These are phyloP conservation scores for Dillenia turbinata DNA, from an alignment of 164 flowering plant species.

Conservation along the genomic window DNA sequence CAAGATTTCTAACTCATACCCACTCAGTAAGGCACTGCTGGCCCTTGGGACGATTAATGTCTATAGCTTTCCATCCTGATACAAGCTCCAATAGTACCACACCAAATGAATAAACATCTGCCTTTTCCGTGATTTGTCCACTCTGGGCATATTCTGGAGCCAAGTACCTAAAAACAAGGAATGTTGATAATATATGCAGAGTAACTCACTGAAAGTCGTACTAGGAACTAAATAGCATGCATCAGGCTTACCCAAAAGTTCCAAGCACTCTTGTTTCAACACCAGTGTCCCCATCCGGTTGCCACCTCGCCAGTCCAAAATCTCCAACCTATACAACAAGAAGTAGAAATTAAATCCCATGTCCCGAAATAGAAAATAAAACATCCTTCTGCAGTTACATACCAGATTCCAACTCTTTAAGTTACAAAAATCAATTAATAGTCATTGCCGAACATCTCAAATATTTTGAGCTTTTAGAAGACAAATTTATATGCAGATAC, in stretches of 20 bases:
- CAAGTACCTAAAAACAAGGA: conserved; percentile 51
- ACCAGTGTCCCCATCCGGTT: conserved; percentile 77
- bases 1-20: conserved; percentile 36
- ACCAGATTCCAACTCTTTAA: too few relatives aligned
- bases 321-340: conserved; percentile 71
- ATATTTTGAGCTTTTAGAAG: too few relatives aligned
- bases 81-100: conserved; percentile 83
- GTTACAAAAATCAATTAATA: too few relatives aligned
- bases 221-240: background rate
- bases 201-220: background rate
- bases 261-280: conserved; percentile 88
- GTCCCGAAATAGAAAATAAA: too few relatives aligned
- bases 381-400: too few relatives aligned
- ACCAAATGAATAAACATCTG: conserved; percentile 93
- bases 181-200: background rate
- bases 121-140: conserved; percentile 91
- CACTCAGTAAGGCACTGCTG: conserved; percentile 93
- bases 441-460: too few relatives aligned
- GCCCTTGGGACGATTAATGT: conserved; percentile 81
- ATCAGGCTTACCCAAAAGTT: conserved; percentile 73
- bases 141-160: conserved; percentile 97
- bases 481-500: too few relatives aligned
- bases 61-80: conserved; percentile 89
- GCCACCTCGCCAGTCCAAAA: conserved; percentile 96
- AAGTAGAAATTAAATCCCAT: conserved; percentile 3